Evolutionary conservation across 2,329 filamentous ascomycete genomes (phyloP).

Genomic region (Conoideocrella luteorostrata): DNA sequence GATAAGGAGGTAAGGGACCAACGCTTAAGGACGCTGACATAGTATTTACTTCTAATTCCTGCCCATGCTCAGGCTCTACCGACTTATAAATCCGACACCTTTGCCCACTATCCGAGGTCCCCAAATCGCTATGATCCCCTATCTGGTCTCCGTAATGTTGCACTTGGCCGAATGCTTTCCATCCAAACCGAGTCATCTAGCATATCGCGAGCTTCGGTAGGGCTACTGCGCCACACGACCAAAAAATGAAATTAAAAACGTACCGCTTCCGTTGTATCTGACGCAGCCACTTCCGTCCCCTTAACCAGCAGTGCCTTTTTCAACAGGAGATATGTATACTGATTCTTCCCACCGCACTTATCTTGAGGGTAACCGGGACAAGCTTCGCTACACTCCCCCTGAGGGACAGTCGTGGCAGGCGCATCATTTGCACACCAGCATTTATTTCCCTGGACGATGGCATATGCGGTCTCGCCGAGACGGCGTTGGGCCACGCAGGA

Average conservation of each 20-base stretch:
- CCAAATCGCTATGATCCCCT: conserved; percentile 27
- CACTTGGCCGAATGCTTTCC: conserved; percentile 82
- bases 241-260: no score
- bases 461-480: neutral
- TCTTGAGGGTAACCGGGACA: neutral
- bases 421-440: neutral
- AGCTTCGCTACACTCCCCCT: neutral
- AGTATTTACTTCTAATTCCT: neutral
- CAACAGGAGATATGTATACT: neutral
- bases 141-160: conserved; percentile 54
- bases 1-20: neutral
- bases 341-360: neutral
- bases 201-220: conserved; percentile 73
- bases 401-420: neutral
- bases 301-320: no score
- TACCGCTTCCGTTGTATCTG: no score
- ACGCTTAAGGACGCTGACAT: no score
- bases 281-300: no score
- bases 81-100: neutral
- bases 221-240: conserved; percentile 60
- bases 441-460: neutral
- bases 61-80: no score
- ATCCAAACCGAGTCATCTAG: conserved; percentile 89
- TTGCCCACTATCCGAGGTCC: conserved; percentile 17
- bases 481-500: neutral